Conservation (phyloP, 129 eudicot species). For the Silybum marianum region DNA sequence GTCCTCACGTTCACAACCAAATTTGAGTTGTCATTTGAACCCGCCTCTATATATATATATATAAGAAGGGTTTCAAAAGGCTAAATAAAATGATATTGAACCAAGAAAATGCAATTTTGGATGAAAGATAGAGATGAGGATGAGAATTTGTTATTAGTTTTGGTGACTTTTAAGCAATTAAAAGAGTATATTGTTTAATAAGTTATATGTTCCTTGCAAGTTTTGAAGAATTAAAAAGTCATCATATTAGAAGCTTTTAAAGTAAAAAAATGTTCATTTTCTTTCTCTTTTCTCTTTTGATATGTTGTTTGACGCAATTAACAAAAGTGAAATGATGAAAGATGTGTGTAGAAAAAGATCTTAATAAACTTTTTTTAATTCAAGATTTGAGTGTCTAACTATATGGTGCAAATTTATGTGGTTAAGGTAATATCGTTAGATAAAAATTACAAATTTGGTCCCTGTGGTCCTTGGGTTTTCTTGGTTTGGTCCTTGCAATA, state of each 20-base stretch:
- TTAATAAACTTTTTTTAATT: not conserved
- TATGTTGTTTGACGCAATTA: not conserved
- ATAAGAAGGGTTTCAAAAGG: not conserved
- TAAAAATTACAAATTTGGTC: not conserved
- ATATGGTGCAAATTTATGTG: not conserved
- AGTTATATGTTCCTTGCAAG: constrained; percentile 62
- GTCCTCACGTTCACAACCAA: too few species aligned
- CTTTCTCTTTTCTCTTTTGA: not conserved
- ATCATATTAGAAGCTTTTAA: too few species aligned
- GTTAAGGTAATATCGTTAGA: not conserved
- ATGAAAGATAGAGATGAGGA: constrained; percentile 18
- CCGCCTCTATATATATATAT: not conserved
- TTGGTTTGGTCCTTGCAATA: not conserved
- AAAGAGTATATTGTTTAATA: constrained; percentile 27
- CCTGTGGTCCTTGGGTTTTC: not conserved
- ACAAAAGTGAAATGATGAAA: not conserved
- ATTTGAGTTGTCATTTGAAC: too few species aligned
- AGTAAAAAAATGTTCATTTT: not conserved
- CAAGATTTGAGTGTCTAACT: not conserved
- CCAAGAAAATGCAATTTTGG: not conserved
- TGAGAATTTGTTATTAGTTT: constrained; percentile 11
- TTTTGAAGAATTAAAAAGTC: constrained; percentile 20
- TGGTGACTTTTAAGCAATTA: constrained; percentile 30
- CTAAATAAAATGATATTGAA: not conserved
- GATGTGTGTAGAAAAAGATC: not conserved